phyloP scores from a whole-genome alignment of 331 rosid species.

The Dryas integrifolia region DNA sequence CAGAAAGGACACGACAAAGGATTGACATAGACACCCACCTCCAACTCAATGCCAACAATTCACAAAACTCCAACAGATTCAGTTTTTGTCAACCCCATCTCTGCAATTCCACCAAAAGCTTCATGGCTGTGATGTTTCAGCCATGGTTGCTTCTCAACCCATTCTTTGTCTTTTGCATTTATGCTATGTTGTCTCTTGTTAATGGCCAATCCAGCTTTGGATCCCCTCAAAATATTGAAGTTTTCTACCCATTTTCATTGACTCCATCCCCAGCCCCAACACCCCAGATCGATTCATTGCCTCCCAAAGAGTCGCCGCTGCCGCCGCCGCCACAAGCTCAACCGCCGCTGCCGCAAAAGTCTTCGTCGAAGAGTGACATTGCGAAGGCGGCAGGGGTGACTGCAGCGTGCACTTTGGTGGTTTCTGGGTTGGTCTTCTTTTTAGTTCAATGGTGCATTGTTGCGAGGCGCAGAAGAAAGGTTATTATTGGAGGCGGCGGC shows the following conservation, averaged over 20 bases:
- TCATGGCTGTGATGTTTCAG: constrained; percentile 44
- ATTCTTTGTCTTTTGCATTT: constrained; percentile 6
- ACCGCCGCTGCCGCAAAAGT: constrained; percentile 10
- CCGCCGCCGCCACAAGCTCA: constrained; percentile 10
- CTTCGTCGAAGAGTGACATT: constrained; percentile 43
- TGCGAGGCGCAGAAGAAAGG: constrained; percentile 34
- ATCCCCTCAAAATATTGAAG: constrained; percentile 52
- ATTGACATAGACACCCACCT: not conserved
- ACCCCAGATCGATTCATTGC: not conserved
- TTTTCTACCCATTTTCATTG: constrained; percentile 45
- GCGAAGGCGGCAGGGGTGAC: constrained; percentile 61
- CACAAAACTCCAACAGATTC: constrained; percentile 23
- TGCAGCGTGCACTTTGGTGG: constrained; percentile 55
- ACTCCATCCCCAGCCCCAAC: constrained; percentile 18
- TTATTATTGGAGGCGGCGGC: not conserved
- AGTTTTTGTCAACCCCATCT: constrained; percentile 9
- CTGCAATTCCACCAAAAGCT: constrained; percentile 11
- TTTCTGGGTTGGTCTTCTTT: constrained; percentile 52
- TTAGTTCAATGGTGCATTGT: constrained; percentile 30
- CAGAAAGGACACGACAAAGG: constrained; percentile 36
- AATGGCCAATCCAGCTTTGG: too few species aligned
- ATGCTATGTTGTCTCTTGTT: too few species aligned
- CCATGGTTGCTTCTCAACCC: constrained; percentile 29
- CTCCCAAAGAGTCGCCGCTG: constrained; percentile 5
- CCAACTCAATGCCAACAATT: constrained; percentile 18